phyloP scores from a whole-genome alignment of 2,329 filamentous ascomycete species.

The Ophiostoma tasmaniense region DNA sequence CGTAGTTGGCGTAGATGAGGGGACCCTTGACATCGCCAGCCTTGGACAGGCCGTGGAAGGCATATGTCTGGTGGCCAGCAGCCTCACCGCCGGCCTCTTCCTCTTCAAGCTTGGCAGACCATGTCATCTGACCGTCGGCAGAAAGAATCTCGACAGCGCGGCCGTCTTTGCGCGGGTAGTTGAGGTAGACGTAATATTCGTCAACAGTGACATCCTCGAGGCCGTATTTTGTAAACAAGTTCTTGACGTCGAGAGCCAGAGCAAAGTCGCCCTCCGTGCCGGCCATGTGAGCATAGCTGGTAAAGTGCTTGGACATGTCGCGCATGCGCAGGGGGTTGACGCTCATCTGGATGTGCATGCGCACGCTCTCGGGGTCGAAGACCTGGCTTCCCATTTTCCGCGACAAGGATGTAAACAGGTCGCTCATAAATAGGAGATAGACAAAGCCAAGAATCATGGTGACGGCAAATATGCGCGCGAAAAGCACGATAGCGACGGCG shows the following conservation, averaged over 20 bases:
- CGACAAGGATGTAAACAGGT: slow-evolving; percentile 63
- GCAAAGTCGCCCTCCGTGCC: slow-evolving; percentile 91
- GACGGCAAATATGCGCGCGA: slow-evolving; percentile 66
- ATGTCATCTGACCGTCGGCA: slow-evolving; percentile 51
- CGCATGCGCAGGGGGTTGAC: slow-evolving; percentile 63
- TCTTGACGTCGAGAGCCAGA: slow-evolving; percentile 74
- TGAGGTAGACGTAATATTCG: slow-evolving; percentile 81
- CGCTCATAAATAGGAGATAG: slow-evolving; percentile 78
- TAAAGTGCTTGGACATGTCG: slow-evolving; percentile 67
- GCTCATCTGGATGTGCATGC: slow-evolving; percentile 62
- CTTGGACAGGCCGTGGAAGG: slow-evolving; percentile 85
- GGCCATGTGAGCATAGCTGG: slow-evolving; percentile 78
- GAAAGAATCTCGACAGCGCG: slow-evolving; percentile 74
- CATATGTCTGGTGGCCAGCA: slow-evolving; percentile 59
- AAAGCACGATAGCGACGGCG: slow-evolving; percentile 46
- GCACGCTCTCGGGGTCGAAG: slow-evolving; percentile 77
- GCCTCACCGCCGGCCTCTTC: slow-evolving; percentile 57
- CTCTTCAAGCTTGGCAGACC: slow-evolving; percentile 81
- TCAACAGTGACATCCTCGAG: slow-evolving; percentile 71
- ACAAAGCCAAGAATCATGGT: slow-evolving; percentile 67
- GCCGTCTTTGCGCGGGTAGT: slow-evolving; percentile 74
- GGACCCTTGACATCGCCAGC: slow-evolving; percentile 78
- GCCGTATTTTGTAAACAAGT: slow-evolving; percentile 60
- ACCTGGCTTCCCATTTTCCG: slow-evolving; percentile 57
- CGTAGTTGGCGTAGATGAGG: slow-evolving; percentile 87